Evolutionary conservation across 2,329 filamentous ascomycete species (phyloP).

Genomic region (Magnaporthiopsis rhizophila): DNA sequence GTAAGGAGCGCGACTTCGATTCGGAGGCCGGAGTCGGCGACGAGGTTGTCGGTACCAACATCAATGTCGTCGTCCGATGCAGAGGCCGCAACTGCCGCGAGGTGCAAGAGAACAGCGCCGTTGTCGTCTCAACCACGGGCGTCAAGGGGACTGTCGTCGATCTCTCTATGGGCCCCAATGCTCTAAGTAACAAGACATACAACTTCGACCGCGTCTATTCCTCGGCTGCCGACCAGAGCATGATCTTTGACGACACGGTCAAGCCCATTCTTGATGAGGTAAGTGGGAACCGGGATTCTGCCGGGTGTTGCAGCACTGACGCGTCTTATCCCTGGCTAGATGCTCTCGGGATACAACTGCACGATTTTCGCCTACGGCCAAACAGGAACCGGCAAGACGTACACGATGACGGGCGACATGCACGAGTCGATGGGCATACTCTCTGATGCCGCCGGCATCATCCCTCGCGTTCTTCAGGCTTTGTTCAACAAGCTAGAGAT

Average conservation of each 20-base stretch:
- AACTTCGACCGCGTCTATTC: conserved; percentile 97
- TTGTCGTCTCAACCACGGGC: conserved; percentile 83
- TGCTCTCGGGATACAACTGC: conserved; percentile 91
- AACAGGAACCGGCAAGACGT: conserved; percentile 96
- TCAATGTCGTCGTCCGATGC: conserved; percentile 94
- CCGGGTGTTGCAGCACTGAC: not conserved
- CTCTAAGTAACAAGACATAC: conserved; percentile 92
- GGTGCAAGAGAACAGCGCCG: conserved; percentile 86
- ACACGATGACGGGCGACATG: conserved; percentile 99
- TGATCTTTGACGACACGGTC: conserved; percentile 94
- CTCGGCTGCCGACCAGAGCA: conserved; percentile 83
- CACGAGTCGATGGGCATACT: conserved; percentile 75
- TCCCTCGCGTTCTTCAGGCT: conserved; percentile 80
- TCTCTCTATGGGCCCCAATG: conserved; percentile 85
- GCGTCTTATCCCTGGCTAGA: conserved; percentile 43
- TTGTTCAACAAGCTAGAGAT: conserved; percentile 79
- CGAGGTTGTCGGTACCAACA: conserved; percentile 67
- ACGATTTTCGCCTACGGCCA: conserved; percentile 98
- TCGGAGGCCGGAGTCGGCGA: conserved; percentile 53
- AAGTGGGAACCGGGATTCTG: conserved; percentile 17
- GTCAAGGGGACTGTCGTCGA: conserved; percentile 78
- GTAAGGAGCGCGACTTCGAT: conserved; percentile 81
- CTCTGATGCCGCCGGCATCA: conserved; percentile 89
- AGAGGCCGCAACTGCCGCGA: conserved; percentile 88
- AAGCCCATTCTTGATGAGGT: conserved; percentile 90